Conservation (phyloP, 2,329 filamentous ascomycete species). For the Macrophomina pseudophaseolina region DNA sequence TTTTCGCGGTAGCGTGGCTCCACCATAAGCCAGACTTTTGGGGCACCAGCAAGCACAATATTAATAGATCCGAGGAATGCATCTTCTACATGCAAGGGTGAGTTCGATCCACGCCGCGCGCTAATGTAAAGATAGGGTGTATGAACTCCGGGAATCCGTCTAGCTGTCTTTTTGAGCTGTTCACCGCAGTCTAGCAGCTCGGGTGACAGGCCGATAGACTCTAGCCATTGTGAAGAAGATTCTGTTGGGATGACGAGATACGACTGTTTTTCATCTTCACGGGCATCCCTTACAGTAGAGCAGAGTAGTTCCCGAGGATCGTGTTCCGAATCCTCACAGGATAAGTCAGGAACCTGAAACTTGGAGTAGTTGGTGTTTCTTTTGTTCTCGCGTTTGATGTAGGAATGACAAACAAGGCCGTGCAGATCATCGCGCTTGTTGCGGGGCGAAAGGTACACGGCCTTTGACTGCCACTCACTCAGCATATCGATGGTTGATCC, state of each 20-base stretch:
- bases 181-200: neutral
- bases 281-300: neutral
- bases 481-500: neutral
- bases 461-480: neutral
- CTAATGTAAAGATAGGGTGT: too few species aligned
- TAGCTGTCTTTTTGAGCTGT: neutral
- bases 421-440: neutral
- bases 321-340: neutral
- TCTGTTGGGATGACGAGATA: neutral
- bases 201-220: neutral
- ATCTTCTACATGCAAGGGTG: too few species aligned
- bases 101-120: too few species aligned
- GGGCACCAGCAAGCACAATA: neutral
- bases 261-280: neutral
- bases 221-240: neutral
- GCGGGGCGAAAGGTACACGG: neutral
- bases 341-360: neutral
- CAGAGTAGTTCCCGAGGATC: neutral
- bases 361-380: too few species aligned
- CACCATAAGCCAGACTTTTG: neutral
- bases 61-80: neutral
- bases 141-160: too few species aligned
- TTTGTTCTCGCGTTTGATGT: neutral
- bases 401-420: neutral
- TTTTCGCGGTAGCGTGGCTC: neutral